These are phyloP conservation scores for Canna indica DNA, from an alignment of 176 grass and related monocot genomes.

Conservation along the genomic window DNA sequence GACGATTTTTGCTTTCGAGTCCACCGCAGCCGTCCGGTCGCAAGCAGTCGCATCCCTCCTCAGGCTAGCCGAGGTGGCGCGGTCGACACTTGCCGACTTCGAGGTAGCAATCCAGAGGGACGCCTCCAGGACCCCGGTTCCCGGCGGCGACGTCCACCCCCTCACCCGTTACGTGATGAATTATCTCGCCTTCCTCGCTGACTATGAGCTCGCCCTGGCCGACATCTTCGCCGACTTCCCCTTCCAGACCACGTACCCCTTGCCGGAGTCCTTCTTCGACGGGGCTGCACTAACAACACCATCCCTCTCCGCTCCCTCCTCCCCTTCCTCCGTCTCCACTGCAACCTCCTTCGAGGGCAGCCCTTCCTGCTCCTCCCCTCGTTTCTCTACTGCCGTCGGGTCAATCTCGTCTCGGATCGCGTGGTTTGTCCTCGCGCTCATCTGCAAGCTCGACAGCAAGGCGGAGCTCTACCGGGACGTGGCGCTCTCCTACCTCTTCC, in stretches of 20 bases:
- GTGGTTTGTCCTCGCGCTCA: conserved; percentile 38
- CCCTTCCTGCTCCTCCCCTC: not conserved
- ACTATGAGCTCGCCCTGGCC: conserved; percentile 38
- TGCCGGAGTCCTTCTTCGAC: conserved; percentile 12
- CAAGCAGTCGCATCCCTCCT: conserved; percentile 13
- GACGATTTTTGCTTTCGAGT: conserved; percentile 21
- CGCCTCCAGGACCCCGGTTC: conserved; percentile 13
- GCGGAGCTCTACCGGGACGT: conserved; percentile 38
- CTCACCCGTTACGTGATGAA: conserved; percentile 84
- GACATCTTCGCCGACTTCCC: conserved; percentile 25
- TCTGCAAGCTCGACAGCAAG: conserved; percentile 56
- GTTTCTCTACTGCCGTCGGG: not conserved
- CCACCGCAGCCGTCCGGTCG: conserved; percentile 6
- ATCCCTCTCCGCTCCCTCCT: not conserved
- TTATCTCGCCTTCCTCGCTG: conserved; percentile 58
- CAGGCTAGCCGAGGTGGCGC: conserved; percentile 24
- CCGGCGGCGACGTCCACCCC: conserved; percentile 51
- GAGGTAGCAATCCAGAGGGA: conserved; percentile 56
- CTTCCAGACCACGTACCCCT: not conserved
- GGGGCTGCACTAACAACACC: not conserved
- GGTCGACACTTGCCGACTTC: conserved; percentile 20
- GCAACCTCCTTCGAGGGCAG: conserved; percentile 5
- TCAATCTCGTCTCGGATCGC: conserved; percentile 18
- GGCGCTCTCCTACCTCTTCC: conserved; percentile 49
- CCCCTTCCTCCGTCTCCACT: not conserved